Percentiles rank a stretch among this genome's conserved stretches.
phyloP scores from a whole-genome alignment of 371 early-diverging fungal genomes.

The Zopfochytrium polystomum region DNA sequence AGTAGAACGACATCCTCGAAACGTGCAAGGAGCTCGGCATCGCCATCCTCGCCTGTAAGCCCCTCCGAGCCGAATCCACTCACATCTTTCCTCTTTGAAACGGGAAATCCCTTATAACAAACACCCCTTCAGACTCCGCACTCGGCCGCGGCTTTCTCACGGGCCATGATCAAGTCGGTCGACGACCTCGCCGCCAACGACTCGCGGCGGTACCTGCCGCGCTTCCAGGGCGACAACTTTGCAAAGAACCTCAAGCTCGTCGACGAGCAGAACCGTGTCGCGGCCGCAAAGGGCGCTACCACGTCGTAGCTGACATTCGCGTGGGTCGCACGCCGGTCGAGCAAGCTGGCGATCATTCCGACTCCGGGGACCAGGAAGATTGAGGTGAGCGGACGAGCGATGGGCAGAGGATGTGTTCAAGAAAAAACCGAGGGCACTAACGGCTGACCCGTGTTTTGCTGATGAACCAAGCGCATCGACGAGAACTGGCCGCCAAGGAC shows the following conservation, averaged over 20 bases:
- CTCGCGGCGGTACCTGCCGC: slow-evolving; percentile 48
- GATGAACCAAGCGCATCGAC: slow-evolving; percentile 53
- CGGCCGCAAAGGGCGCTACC: slow-evolving; percentile 45
- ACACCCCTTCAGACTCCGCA: slow-evolving; percentile 20
- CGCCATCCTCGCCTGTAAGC: slow-evolving; percentile 50
- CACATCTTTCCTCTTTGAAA: neutral
- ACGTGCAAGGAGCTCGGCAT: slow-evolving; percentile 62
- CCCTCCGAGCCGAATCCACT: slow-evolving; percentile 3
- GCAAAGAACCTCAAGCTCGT: slow-evolving; percentile 55
- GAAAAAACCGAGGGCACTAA: too few relatives aligned
- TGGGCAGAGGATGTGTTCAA: too few relatives aligned
- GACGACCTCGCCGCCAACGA: slow-evolving; percentile 51
- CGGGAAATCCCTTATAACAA: neutral
- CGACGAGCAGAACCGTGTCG: slow-evolving; percentile 44
- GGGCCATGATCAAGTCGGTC: slow-evolving; percentile 45
- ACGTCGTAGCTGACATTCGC: slow-evolving; percentile 53
- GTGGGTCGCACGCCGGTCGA: neutral
- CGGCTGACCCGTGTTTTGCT: too few relatives aligned
- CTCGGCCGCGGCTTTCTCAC: slow-evolving; percentile 61
- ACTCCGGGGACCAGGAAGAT: neutral
- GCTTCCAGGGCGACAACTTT: slow-evolving; percentile 52
- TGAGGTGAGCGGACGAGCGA: too few relatives aligned
- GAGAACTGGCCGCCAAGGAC: slow-evolving; percentile 47
- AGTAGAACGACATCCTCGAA: slow-evolving; percentile 51
- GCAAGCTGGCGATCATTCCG: neutral